Evolutionary conservation across 2,329 filamentous ascomycete genomes (phyloP).

Genomic region (Botrytis cinerea): DNA sequence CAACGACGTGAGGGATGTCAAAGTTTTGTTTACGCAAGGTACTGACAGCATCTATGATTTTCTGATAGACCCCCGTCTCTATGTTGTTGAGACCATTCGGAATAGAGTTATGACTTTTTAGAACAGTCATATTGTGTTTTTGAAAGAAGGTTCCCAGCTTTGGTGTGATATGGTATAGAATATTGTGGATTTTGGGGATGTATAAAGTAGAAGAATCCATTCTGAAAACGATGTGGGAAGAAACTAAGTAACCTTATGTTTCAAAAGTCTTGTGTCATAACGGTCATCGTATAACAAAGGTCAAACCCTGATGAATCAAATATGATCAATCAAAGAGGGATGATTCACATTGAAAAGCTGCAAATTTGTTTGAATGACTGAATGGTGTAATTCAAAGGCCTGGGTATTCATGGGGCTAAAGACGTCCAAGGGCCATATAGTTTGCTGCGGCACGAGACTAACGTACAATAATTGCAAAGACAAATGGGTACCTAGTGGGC

Average conservation of each 20-base stretch:
- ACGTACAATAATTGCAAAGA: not conserved
- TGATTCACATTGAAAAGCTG: not conserved
- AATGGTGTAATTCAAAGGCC: not conserved
- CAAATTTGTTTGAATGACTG: not conserved
- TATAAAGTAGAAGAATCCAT: not conserved
- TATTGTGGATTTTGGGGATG: not conserved
- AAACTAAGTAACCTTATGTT: not conserved
- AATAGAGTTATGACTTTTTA: not conserved
- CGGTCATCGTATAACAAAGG: not conserved
- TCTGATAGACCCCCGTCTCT: slow-evolving; percentile 14
- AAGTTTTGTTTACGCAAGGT: not conserved
- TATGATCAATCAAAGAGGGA: not conserved
- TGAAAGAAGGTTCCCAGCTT: not conserved
- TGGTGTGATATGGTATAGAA: not conserved
- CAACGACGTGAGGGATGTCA: slow-evolving; percentile 30
- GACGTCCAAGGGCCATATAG: not conserved
- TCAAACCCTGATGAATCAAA: not conserved
- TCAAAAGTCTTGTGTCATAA: not conserved
- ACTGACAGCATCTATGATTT: not conserved
- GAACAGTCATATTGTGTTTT: not conserved
- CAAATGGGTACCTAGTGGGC: not conserved
- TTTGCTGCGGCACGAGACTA: not conserved
- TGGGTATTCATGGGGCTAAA: not conserved
- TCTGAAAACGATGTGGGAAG: not conserved
- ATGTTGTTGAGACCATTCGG: not conserved